These are phyloP conservation scores for Yamadazyma kitorensis DNA, from an alignment of 805 yeast genomes.

Conservation along the genomic window DNA sequence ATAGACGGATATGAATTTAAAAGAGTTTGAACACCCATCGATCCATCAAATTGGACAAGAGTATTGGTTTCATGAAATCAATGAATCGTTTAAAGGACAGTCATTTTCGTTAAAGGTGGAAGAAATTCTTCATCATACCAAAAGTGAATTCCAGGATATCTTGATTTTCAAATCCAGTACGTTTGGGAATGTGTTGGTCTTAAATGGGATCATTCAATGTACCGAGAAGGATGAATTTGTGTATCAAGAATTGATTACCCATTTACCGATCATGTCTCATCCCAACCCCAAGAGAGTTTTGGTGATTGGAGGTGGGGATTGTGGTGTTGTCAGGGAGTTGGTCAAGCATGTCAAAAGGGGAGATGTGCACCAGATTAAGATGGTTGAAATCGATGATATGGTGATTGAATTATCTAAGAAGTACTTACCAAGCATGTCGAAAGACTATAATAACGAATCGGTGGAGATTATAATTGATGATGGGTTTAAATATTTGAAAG, in stretches of 20 bases:
- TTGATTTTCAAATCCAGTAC: constrained; percentile 70
- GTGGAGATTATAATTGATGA: constrained; percentile 70
- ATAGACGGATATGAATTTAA: constrained; percentile 16
- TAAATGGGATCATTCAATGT: constrained; percentile 88
- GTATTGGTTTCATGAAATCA: constrained; percentile 78
- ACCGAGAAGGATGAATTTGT: constrained; percentile 93
- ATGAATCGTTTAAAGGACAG: constrained; percentile 82
- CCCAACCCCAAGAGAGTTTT: constrained; percentile 70
- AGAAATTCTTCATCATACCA: constrained; percentile 60
- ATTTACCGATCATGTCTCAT: constrained; percentile 78
- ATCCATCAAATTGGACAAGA: constrained; percentile 23
- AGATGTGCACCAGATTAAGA: constrained; percentile 58
- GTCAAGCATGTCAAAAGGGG: constrained; percentile 60
- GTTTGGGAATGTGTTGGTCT: constrained; percentile 84
- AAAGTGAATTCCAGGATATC: constrained; percentile 77
- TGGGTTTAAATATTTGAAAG: constrained; percentile 74
- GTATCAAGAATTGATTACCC: constrained; percentile 89
- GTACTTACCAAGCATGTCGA: constrained; percentile 77
- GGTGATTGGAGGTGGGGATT: constrained; percentile 95
- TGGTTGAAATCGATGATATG: constrained; percentile 87
- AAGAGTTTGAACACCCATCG: constrained; percentile 26
- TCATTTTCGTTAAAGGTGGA: constrained; percentile 67
- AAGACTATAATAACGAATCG: constrained; percentile 58
- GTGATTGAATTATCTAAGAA: constrained; percentile 71
- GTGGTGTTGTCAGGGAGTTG: constrained; percentile 88